Base-by-base conservation (phyloP, 176 grass and related monocot species). In the Elymus sibiricus region DNA sequence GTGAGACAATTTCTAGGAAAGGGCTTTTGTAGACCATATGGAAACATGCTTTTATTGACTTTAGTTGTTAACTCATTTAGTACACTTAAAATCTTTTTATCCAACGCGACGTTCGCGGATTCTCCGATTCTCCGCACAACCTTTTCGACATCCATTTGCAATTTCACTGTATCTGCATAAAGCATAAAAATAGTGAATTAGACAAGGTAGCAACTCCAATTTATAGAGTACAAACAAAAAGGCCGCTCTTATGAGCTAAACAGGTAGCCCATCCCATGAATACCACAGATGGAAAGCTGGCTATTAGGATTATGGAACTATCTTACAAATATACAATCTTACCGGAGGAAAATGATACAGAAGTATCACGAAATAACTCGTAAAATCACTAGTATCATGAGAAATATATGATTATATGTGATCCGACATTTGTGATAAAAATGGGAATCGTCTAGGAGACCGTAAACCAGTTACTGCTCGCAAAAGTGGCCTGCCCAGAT, bases 1-100 rank as follows among this genome's bases (percentile, higher is more conserved):
- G 93, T 92, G 75, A 98, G 90, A 82, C 96, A 98, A 71, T 98
- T 98, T 77, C 53, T 34, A 77, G 90, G 88, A 69, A 95, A 98
- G 32, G 90, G 75, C 87, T 98, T 98, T 38, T 85, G 84, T n/a
- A 98, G 75, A 70, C 93, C 93, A 61, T 72, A 69, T 12, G 95
- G 95, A 85, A 94, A 95, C 74, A 98, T 51, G 0, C 1, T 49
- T 21, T 92, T 24, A 85, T 98, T 95, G 37, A 92, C 86, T 2
- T 88, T 4, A 34, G 90, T 88, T 76, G 91, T 94, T 59, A 98
- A 64, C 3, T 0, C 2, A 78, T 89, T 95, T 40, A 98, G 29
- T 49, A 51, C 55, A 87, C 61, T 98, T 31, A 70, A 91, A 84
- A 98, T 95, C 19, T 14, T 39, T 72, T 86, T 87, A 74, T 98